phyloP scores from a whole-genome alignment of 2,329 filamentous ascomycete genomes.

The Elsinoe ampelina region DNA sequence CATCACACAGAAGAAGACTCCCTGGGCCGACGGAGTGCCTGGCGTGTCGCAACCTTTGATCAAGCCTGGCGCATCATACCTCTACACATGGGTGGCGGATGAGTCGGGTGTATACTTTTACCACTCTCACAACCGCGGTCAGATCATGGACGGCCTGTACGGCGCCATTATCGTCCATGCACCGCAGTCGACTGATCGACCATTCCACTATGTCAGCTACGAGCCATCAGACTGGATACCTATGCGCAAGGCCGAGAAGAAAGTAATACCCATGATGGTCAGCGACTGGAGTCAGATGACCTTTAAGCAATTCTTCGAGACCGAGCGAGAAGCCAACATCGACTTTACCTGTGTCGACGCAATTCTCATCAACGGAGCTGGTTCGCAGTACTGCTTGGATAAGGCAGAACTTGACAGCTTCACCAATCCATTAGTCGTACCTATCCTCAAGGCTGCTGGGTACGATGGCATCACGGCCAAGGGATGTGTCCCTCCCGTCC shows the following conservation, averaged over 20 bases:
- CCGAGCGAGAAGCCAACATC: constrained; percentile 37
- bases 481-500: constrained; percentile 29
- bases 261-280: constrained; percentile 42
- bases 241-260: constrained; percentile 42
- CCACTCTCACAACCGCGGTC: constrained; percentile 41
- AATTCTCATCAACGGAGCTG: constrained; percentile 49
- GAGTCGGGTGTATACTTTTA: constrained; percentile 41
- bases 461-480: constrained; percentile 23
- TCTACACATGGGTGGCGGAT: constrained; percentile 47
- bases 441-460: constrained; percentile 21
- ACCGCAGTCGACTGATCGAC: constrained; percentile 30
- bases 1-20: constrained; percentile 43
- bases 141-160: constrained; percentile 52
- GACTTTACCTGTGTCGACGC: constrained; percentile 51
- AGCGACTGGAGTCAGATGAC: constrained; percentile 49
- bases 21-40: constrained; percentile 53
- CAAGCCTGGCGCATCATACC: constrained; percentile 38
- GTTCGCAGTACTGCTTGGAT: constrained; percentile 42
- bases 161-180: constrained; percentile 45
- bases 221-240: constrained; percentile 32
- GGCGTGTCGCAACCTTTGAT: constrained; percentile 49
- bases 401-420: constrained; percentile 36
- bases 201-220: constrained; percentile 43
- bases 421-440: constrained; percentile 25
- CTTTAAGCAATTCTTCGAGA: constrained; percentile 39